Base-by-base conservation (phyloP, 148 eudicot species). In the Amaranthus cruentus region DNA sequence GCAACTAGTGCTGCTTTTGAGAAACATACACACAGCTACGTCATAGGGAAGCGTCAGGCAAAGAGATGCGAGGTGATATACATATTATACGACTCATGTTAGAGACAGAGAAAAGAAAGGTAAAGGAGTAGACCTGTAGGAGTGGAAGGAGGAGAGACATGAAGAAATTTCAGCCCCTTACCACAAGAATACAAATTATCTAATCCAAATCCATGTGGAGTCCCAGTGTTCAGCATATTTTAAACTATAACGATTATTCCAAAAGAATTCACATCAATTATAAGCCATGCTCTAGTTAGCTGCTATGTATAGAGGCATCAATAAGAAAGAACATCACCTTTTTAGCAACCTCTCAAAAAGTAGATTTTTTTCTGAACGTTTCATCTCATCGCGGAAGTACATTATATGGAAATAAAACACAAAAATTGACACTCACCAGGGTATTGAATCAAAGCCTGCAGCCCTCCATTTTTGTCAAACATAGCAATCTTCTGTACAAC, bases 381-480 rank as follows among this genome's bases (percentile, higher is more conserved):
- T 42, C 12, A 42, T 73, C 18, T 38, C 9, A 52, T 4, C 52
- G 9, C 11, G 28, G 21, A 67, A 54, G 66, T 7, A 58, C 9
- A 21, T n/a, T 42, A 48, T 2, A 18, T 9, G 12, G 8, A 15
- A 53, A 8, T 9, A 44, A 8, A 46, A 15, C 62, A 55, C 48
- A 48, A 10, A 50, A 28, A 10, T 67, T 43, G 63, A 11, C 56
- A 74, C 77, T 81, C 79, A 89, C 98, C 98, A 72, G 97, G 93
- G 79, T 91, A 95, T 80, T 95, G 99, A 76, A 95, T 81, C 86
- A 95, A 83, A 70, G 99, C 99, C 81, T 95, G 99, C 72, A 95
- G 82, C 69, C 96, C 99, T 15, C 97, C 96, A 73, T 95, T 91
- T 80, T 95, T 95, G 78, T 95, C 99, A 76, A 95, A 95, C 96